Conservation (phyloP, 345 rosid genomes). For the Pistacia atlantica region DNA sequence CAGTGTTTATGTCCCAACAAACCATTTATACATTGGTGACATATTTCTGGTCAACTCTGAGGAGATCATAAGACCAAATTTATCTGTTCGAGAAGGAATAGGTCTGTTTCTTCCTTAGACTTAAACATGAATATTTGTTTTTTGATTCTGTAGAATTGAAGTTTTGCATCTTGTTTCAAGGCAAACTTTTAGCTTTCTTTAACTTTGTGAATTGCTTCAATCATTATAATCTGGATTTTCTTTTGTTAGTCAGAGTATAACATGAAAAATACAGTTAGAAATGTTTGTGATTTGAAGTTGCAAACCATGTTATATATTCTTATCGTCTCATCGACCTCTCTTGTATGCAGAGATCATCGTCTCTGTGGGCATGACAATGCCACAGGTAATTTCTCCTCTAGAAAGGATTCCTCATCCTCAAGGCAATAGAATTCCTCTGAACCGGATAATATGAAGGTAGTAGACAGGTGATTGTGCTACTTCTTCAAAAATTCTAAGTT, state of each 20-base stretch:
- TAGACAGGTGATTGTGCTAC: neutral
- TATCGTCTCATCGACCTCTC: neutral
- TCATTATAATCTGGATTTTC: neutral
- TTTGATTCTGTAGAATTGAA: no score
- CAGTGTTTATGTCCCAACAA: constrained; percentile 87
- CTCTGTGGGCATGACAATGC: constrained; percentile 93
- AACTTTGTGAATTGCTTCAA: constrained; percentile 1
- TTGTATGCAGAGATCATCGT: constrained; percentile 72
- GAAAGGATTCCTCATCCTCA: constrained; percentile 53
- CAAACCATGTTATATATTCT: neutral
- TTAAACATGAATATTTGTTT: neutral
- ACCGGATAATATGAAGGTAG: constrained; percentile 47
- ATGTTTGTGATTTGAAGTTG: neutral
- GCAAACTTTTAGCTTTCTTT: neutral
- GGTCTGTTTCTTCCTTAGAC: constrained; percentile 43
- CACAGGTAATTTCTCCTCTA: constrained; percentile 61
- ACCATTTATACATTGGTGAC: constrained; percentile 84
- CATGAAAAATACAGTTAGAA: constrained; percentile 3
- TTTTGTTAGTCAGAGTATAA: neutral
- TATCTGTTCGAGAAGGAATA: constrained; percentile 90
- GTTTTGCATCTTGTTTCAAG: neutral
- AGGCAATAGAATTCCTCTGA: constrained; percentile 53
- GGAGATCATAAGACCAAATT: constrained; percentile 80
- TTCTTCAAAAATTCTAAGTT: neutral
- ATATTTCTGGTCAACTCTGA: constrained; percentile 76